A percentile compares a stretch with the other conserved stretches of the same genome.
Evolutionary conservation across 768 basidiomycete species (phyloP).

Genomic region (Boletus speciosus): DNA sequence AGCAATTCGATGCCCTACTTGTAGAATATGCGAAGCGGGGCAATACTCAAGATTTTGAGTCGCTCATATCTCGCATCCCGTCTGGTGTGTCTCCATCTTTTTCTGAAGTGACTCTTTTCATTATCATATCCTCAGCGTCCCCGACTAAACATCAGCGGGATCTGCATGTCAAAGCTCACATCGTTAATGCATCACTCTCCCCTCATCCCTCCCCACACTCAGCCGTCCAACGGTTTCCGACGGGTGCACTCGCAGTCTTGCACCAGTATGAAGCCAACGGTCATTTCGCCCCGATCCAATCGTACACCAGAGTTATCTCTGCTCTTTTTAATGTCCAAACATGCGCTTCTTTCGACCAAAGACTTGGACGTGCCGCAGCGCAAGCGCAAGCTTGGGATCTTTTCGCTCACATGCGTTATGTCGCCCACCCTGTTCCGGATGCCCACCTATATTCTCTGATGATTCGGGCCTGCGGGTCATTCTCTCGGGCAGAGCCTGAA

Average conservation of each 20-base stretch:
- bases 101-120: not conserved
- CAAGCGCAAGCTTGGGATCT: constrained; percentile 90
- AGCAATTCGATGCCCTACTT: constrained; percentile 39
- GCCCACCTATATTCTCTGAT: constrained; percentile 72
- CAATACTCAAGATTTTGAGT: constrained; percentile 44
- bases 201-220: constrained; percentile 20
- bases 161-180: constrained; percentile 66
- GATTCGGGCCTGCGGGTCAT: constrained; percentile 79
- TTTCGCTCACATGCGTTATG: constrained; percentile 94
- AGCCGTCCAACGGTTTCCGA: constrained; percentile 44
- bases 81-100: constrained; percentile 35
- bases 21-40: constrained; percentile 46
- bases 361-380: constrained; percentile 40
- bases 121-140: constrained; percentile 18
- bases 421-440: constrained; percentile 82
- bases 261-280: constrained; percentile 68
- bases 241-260: constrained; percentile 61
- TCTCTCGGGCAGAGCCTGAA: constrained; percentile 71
- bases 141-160: constrained; percentile 61
- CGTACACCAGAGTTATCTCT: constrained; percentile 69
- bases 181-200: constrained; percentile 27
- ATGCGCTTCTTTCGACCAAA: constrained; percentile 18
- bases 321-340: constrained; percentile 49
- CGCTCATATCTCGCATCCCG: constrained; percentile 39
- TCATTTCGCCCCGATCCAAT: constrained; percentile 62